phyloP scores from a whole-genome alignment of 495 filamentous ascomycete species.

The Talaromyces thailandensis region DNA sequence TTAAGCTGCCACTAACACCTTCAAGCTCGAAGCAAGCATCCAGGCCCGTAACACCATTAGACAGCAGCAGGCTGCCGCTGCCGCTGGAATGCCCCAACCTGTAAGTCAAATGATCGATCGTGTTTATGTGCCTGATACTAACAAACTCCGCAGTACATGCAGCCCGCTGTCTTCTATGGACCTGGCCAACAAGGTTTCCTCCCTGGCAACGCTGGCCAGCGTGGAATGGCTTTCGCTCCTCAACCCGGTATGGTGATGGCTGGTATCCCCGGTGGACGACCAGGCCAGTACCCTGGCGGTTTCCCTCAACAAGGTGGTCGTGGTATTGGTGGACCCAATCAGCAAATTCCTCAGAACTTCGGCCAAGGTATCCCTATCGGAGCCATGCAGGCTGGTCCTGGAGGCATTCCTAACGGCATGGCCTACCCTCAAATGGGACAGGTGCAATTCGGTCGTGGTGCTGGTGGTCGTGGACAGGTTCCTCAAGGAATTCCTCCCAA shows the following conservation, averaged over 20 bases:
- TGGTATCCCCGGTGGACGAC: constrained; percentile 69
- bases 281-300: constrained; percentile 70
- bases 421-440: constrained; percentile 53
- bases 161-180: constrained; percentile 78
- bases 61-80: constrained; percentile 94
- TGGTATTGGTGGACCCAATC: constrained; percentile 59
- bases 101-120: constrained; percentile 24
- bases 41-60: constrained; percentile 97
- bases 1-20: constrained; percentile 6
- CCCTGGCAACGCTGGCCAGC: constrained; percentile 53
- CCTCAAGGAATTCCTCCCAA: constrained; percentile 53
- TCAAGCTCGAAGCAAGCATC: constrained; percentile 86
- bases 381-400: constrained; percentile 57
- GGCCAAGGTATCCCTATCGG: constrained; percentile 68
- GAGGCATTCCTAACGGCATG: constrained; percentile 46
- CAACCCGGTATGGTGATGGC: constrained; percentile 76
- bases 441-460: constrained; percentile 59
- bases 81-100: constrained; percentile 82
- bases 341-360: constrained; percentile 77
- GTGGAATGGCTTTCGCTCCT: constrained; percentile 80
- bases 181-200: constrained; percentile 83
- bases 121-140: not conserved
- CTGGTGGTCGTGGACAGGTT: constrained; percentile 66
- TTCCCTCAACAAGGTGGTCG: constrained; percentile 76
- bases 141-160: constrained; percentile 46